Conservation (phyloP, 805 yeast genomes). For the Myxozyma vanderwaltii region DNA sequence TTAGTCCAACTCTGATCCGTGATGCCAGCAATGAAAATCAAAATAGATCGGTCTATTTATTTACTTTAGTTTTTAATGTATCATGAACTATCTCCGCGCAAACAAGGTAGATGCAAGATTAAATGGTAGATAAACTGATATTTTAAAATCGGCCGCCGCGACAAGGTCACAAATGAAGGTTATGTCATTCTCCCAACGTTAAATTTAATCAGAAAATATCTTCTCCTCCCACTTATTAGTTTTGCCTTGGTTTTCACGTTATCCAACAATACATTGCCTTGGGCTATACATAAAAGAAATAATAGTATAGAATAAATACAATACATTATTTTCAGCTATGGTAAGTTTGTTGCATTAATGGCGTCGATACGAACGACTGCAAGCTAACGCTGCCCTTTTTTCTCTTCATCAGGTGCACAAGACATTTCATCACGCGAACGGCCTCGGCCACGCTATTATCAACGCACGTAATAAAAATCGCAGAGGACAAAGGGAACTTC, state of each 20-base stretch:
- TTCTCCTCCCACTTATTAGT: neutral
- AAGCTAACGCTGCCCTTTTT: neutral
- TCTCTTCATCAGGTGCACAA: slow-evolving; percentile 30
- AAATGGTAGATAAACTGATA: neutral
- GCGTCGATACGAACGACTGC: no score
- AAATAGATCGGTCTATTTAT: no score
- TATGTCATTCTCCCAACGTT: slow-evolving; percentile 9
- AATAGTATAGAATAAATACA: no score
- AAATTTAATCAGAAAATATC: slow-evolving; percentile 4
- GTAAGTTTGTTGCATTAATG: no score
- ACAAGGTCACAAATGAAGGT: neutral
- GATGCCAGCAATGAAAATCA: no score
- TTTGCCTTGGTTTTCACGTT: no score
- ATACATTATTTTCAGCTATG: no score
- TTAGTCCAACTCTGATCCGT: no score
- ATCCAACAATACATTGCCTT: no score
- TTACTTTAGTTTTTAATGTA: no score
- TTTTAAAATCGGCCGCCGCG: neutral
- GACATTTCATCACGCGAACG: slow-evolving; percentile 26
- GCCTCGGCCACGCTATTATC: slow-evolving; percentile 33
- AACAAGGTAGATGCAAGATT: neutral
- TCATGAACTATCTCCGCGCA: neutral
- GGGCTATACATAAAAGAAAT: no score
- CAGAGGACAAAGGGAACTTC: slow-evolving; percentile 12
- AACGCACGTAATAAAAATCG: slow-evolving; percentile 24